These are phyloP conservation scores for Vararia minispora DNA, from an alignment of 768 basidiomycete species.

Conservation along the genomic window DNA sequence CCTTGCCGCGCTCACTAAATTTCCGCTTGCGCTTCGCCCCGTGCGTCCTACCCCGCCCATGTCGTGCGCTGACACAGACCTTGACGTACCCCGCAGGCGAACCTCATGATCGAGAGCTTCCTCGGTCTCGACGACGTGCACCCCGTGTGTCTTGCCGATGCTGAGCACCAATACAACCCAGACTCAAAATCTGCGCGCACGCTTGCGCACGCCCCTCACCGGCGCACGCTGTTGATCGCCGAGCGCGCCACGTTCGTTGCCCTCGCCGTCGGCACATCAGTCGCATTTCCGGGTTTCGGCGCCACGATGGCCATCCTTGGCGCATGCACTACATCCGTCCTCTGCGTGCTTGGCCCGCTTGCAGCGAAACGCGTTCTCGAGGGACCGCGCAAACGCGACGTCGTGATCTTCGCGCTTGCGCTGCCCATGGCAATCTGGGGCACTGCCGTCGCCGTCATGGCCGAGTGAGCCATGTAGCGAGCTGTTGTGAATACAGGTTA, in stretches of 20 bases:
- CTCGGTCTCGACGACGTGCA: constrained; percentile 60
- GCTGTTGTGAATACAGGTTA: no score
- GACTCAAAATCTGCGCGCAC: no score
- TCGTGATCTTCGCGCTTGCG: constrained; percentile 37
- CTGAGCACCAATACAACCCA: no score
- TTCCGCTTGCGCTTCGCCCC: no score
- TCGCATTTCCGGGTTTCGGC: constrained; percentile 70
- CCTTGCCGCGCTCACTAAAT: constrained; percentile 57
- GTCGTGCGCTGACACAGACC: no score
- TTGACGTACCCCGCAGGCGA: constrained; percentile 71
- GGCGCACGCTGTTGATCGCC: constrained; percentile 30
- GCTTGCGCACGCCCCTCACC: no score
- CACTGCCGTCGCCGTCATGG: constrained; percentile 58
- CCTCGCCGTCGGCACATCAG: constrained; percentile 59
- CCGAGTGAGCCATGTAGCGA: no score
- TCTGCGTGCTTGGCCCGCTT: constrained; percentile 54
- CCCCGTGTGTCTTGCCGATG: no score
- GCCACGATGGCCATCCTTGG: constrained; percentile 85
- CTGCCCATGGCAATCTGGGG: constrained; percentile 69
- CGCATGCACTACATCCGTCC: constrained; percentile 62
- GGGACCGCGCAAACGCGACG: constrained; percentile 44
- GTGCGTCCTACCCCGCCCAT: no score
- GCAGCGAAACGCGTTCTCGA: constrained; percentile 55
- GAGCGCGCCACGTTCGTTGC: constrained; percentile 50
- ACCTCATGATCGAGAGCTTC: constrained; percentile 69